Evolutionary conservation across 495 filamentous ascomycete species (phyloP).

Genomic region (Immersiella caudata): DNA sequence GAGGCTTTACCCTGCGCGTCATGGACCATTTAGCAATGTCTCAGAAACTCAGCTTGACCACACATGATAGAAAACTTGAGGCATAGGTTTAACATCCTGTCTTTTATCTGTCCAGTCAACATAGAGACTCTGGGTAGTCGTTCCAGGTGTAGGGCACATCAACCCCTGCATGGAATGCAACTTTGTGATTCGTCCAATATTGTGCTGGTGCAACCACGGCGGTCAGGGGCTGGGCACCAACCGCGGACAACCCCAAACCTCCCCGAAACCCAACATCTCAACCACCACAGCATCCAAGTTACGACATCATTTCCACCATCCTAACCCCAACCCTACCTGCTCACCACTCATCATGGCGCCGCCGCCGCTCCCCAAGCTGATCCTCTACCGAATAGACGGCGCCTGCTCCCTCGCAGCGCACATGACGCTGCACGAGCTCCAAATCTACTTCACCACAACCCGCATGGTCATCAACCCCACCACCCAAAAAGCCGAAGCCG

Average conservation of each 20-base stretch:
- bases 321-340: background rate
- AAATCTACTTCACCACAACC: background rate
- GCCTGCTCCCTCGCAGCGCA: conserved; percentile 7
- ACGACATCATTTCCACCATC: background rate
- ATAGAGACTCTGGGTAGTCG: background rate
- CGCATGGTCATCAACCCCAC: conserved; percentile 4
- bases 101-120: no score
- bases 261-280: background rate
- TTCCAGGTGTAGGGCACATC: background rate
- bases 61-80: no score
- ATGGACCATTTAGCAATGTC: background rate
- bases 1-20: background rate
- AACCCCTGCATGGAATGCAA: background rate
- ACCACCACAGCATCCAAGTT: background rate
- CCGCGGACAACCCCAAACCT: background rate
- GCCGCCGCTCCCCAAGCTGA: background rate
- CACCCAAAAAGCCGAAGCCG: conserved; percentile 4
- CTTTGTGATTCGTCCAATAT: background rate
- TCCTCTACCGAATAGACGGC: conserved; percentile 2
- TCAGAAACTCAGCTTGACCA: no score
- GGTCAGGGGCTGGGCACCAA: background rate
- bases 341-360: background rate
- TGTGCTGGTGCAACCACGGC: background rate
- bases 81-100: no score
- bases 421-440: conserved; percentile 4